These are phyloP conservation scores for Rosa multiflora DNA, from an alignment of 306 rosid species.

Conservation along the genomic window DNA sequence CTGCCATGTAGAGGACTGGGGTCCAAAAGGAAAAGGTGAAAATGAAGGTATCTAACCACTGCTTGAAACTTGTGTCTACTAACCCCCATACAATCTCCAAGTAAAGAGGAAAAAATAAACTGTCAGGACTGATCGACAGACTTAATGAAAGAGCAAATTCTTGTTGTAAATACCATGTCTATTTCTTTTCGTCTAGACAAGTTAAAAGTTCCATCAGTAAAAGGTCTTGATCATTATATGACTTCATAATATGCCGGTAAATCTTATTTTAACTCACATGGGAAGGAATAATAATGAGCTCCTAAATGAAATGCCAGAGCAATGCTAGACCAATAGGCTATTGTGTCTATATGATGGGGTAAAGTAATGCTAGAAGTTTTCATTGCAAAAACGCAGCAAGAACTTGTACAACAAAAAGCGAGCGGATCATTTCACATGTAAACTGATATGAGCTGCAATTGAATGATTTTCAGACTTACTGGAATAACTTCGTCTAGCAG, in stretches of 20 bases:
- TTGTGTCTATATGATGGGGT: not conserved
- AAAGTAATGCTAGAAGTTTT: not conserved
- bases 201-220: not conserved
- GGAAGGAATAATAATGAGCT: not conserved
- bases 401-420: not conserved
- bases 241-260: too few species aligned
- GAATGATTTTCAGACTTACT: conserved; percentile 32
- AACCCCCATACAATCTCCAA: too few species aligned
- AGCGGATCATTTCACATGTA: too few species aligned
- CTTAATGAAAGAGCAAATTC: too few species aligned
- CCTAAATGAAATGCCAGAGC: not conserved
- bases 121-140: not conserved
- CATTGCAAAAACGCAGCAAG: not conserved
- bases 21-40: too few species aligned
- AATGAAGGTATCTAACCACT: too few species aligned
- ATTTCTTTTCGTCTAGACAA: not conserved
- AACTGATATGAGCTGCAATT: not conserved
- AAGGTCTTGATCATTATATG: too few species aligned
- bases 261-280: too few species aligned
- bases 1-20: not conserved
- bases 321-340: not conserved
- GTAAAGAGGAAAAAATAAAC: too few species aligned
- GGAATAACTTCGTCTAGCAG: conserved; percentile 67
- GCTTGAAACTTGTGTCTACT: too few species aligned
- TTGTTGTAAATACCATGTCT: not conserved